phyloP scores from a whole-genome alignment of 257 asterid genomes.

The Nicotiana benthamiana region DNA sequence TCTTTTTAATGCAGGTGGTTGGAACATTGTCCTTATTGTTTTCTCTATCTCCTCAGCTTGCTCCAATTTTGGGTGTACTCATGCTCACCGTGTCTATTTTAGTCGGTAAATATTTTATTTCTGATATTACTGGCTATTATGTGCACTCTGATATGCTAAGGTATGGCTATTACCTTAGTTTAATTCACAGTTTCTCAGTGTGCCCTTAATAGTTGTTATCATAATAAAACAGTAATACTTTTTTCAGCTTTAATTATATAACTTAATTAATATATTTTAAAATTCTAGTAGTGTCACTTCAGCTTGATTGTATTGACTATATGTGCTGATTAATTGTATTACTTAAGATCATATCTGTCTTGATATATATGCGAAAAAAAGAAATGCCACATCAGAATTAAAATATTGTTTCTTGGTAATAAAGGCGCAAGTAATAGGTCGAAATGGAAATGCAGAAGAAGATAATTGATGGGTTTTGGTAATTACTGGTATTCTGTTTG shows the following conservation, averaged over 20 bases:
- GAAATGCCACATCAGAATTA: not conserved
- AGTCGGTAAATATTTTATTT: conserved; percentile 53
- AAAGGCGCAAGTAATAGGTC: not conserved
- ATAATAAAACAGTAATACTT: not conserved
- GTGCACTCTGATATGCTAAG: not conserved
- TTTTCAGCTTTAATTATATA: not conserved
- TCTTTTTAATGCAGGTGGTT: conserved; percentile 48
- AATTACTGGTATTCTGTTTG: not conserved
- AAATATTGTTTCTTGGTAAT: not conserved
- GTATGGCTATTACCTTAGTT: not conserved
- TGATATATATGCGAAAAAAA: not conserved
- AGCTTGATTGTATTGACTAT: not conserved
- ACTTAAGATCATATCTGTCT: not conserved
- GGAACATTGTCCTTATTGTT: conserved; percentile 87
- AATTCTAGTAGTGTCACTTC: not conserved
- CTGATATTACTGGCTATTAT: not conserved
- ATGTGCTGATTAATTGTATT: not conserved
- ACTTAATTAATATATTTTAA: not conserved
- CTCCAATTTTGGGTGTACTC: conserved; percentile 81
- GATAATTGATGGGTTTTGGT: conserved; percentile 1
- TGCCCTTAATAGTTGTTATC: not conserved
- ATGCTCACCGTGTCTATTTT: conserved; percentile 76
- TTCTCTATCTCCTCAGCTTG: conserved; percentile 74
- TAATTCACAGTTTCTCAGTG: not conserved
- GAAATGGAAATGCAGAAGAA: not conserved